These are phyloP conservation scores for Alternaria sp. DNA, from an alignment of 2,329 filamentous ascomycete species.

Conservation along the genomic window DNA sequence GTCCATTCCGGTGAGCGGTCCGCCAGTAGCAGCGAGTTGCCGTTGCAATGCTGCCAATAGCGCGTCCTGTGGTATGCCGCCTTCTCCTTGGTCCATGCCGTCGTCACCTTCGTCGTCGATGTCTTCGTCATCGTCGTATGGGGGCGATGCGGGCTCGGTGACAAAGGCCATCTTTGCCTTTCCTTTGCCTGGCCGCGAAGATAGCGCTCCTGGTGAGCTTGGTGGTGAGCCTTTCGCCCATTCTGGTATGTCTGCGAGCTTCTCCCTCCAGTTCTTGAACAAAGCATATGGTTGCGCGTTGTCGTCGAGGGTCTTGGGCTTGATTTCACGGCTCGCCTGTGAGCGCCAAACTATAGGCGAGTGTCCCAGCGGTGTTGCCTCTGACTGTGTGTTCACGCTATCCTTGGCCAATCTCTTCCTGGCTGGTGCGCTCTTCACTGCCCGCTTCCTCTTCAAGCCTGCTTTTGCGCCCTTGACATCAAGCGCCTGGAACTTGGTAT, in stretches of 20 bases:
- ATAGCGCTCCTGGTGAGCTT: conserved; percentile 15
- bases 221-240: conserved; percentile 31
- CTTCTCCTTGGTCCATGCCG: conserved; percentile 18
- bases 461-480: conserved; percentile 26
- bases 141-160: conserved; percentile 20
- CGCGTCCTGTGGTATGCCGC: conserved; percentile 47
- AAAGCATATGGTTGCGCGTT: conserved; percentile 47
- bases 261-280: conserved; percentile 54
- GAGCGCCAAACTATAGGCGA: conserved; percentile 46
- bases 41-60: conserved; percentile 46
- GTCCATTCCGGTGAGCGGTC: conserved; percentile 49
- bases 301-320: conserved; percentile 37
- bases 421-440: conserved; percentile 13
- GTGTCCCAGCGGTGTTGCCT: conserved; percentile 20
- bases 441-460: conserved; percentile 42
- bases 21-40: conserved; percentile 43
- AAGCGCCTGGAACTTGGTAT: conserved; percentile 43
- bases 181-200: conserved; percentile 12
- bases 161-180: conserved; percentile 14
- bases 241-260: conserved; percentile 39
- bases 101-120: conserved; percentile 22
- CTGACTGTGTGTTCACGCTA: background rate
- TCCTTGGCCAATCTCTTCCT: conserved; percentile 34
- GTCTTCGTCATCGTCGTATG: conserved; percentile 22
- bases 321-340: conserved; percentile 27